Evolutionary conservation across 2,329 filamentous ascomycete genomes (phyloP).

Genomic region (Claviceps lovelessii): DNA sequence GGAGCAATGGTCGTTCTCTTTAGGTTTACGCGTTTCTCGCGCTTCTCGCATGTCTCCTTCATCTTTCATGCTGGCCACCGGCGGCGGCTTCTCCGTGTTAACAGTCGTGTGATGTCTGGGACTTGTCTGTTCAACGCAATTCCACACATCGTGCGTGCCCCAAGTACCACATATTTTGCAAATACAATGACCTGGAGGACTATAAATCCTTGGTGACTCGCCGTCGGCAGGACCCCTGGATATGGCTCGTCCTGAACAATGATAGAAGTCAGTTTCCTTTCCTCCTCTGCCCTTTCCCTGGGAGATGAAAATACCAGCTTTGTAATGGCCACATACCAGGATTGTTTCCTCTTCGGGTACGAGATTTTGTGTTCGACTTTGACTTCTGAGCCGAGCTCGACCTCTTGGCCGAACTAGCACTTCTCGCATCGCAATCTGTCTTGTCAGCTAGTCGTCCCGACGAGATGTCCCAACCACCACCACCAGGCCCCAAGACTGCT

Average conservation of each 20-base stretch:
- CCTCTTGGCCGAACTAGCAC: neutral
- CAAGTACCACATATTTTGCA: slow-evolving; percentile 1
- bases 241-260: neutral
- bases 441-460: neutral
- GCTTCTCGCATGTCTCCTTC: neutral
- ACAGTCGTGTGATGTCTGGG: neutral
- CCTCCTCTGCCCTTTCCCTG: neutral
- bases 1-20: neutral
- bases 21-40: neutral
- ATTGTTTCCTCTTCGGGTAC: neutral
- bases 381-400: neutral
- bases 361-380: neutral
- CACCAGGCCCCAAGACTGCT: neutral
- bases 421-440: neutral
- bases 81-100: neutral
- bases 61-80: neutral
- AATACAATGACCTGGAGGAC: slow-evolving; percentile 1
- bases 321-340: neutral
- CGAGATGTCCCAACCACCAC: neutral
- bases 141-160: slow-evolving; percentile 2
- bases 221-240: neutral
- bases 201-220: neutral
- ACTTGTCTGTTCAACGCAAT: neutral
- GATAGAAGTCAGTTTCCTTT: neutral
- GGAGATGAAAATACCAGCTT: neutral